phyloP scores from a whole-genome alignment of 345 rosid genomes.

The Euphorbia peplus region DNA sequence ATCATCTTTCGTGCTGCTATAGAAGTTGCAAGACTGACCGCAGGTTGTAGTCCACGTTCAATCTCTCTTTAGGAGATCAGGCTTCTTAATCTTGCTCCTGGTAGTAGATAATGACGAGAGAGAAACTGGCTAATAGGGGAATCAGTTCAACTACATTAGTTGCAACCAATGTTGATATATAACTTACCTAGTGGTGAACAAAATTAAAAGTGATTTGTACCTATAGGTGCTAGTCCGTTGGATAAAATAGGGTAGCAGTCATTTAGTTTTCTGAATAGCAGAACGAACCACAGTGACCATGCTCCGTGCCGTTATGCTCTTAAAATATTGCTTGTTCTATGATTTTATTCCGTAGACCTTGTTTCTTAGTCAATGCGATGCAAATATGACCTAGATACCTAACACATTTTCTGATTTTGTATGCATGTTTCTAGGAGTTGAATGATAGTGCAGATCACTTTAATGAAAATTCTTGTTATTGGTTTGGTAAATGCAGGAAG shows the following conservation, averaged over 20 bases:
- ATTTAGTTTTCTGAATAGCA: neutral
- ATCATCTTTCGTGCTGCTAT: neutral
- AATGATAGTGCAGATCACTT: neutral
- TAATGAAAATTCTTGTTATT: conserved; percentile 14
- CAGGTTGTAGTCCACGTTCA: neutral
- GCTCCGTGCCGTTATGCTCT: neutral
- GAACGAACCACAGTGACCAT: neutral
- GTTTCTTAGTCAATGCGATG: neutral
- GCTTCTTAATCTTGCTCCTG: neutral
- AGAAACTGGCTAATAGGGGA: neutral
- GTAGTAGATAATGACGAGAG: neutral
- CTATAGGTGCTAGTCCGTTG: neutral
- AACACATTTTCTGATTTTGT: neutral
- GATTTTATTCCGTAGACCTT: neutral
- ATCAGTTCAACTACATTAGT: neutral
- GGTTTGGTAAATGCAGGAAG: conserved; percentile 46
- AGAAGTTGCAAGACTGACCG: neutral
- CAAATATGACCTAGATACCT: neutral
- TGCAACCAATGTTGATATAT: neutral
- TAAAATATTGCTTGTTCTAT: neutral
- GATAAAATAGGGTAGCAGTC: neutral
- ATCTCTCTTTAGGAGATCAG: neutral
- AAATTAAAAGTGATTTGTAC: neutral
- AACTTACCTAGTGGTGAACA: neutral
- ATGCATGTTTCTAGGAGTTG: neutral